Base-by-base conservation (phyloP, 257 asterid genomes). In the Penstemon eatonii region DNA sequence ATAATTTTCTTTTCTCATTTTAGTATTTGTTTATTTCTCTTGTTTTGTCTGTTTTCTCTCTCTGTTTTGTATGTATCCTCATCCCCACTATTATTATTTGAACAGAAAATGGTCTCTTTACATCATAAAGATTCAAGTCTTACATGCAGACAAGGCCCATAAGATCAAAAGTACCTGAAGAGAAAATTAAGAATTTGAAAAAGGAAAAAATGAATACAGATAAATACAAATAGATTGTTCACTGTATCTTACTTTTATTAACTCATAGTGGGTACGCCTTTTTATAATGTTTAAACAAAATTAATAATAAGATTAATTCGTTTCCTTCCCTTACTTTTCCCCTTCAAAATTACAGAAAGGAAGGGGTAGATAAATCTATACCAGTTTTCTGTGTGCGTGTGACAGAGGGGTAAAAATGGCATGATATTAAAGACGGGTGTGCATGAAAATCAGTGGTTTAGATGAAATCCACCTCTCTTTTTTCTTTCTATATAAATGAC, bases 71-170 rank as follows among this genome's bases (percentile, higher is more conserved):
- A 63, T 61, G 79, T 65, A 63, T 72, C 56, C 80, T 56, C 13
- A 41, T 10, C 56, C 64, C 66, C 71, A 64, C 72, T 69, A 60
- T 61, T 75, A 82, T 76, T 74, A 76, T 66, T 65, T 78, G 84
- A 71, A 77, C 76, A 67, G 59, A 74, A 74, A 68, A 60, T 54
- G 59, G 73, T 46, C 57, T 52, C 61, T 62, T 75, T 68, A 37
- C 75, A 45, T 69, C 68, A 76, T 71, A 78, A 67, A 79, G 83
- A 71, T 67, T 67, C 83, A 69, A 63, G 66, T 75, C 60, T 66
- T 63, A 66, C 70, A 71, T 55, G 65, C 10, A 41, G 66, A 41
- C 66, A 60, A 60, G 36, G 50, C 66, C 76, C 72, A 76, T 60
- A 54, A 60, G 60, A 75, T 75, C 74, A 81, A 73, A 68, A 73